Conservation (phyloP, 208 protist genomes). For the Ichthyophonus hoferi region DNA sequence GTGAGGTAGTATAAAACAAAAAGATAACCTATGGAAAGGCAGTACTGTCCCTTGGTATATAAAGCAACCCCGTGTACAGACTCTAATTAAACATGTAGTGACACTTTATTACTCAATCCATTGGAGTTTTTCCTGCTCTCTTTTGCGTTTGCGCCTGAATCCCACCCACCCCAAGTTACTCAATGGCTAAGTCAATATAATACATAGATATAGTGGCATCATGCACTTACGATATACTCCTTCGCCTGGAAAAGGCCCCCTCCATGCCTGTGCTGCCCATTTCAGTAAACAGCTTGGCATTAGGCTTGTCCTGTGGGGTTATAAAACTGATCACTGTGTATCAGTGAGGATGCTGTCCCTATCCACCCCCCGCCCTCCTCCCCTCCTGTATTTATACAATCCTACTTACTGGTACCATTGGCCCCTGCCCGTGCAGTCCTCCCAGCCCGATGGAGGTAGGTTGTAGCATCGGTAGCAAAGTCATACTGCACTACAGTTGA, state of each 20-base stretch:
- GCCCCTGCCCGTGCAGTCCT: slow-evolving; percentile 58
- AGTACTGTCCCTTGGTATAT: too few species aligned
- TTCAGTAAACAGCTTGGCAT: neutral
- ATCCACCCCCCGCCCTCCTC: neutral
- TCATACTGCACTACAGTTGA: slow-evolving; percentile 97
- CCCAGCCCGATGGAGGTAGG: slow-evolving; percentile 95
- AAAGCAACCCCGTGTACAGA: too few species aligned
- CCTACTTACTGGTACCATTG: neutral
- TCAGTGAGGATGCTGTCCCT: neutral
- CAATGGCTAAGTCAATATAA: too few species aligned
- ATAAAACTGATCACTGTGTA: neutral
- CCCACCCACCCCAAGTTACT: too few species aligned
- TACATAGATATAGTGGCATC: too few species aligned
- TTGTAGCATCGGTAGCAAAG: slow-evolving; percentile 89
- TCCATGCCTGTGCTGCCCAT: neutral
- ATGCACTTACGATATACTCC: neutral
- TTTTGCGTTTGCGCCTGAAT: too few species aligned
- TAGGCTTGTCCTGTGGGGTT: neutral
- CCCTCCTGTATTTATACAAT: neutral
- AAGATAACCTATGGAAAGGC: too few species aligned
- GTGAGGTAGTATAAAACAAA: too few species aligned
- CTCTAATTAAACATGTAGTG: too few species aligned
- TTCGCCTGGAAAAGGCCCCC: neutral
- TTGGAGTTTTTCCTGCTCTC: too few species aligned
- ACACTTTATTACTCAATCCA: too few species aligned